Base-by-base conservation (phyloP, 495 filamentous ascomycete genomes). In the Penicillium maclennaniae region DNA sequence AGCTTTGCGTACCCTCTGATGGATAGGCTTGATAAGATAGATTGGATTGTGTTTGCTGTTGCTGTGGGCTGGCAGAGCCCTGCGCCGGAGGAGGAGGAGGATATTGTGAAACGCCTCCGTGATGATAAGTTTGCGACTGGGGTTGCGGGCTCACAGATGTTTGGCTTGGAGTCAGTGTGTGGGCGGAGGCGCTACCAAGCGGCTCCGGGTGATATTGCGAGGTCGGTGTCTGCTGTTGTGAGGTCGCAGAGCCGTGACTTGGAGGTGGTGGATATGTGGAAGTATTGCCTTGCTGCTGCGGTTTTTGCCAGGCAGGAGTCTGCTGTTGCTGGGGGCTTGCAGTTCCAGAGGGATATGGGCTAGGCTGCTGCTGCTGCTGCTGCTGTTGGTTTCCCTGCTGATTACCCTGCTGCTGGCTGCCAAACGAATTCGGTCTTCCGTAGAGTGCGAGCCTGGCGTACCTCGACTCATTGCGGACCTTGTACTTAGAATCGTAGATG, bases 401-500 rank as follows among this genome's bases (percentile, higher is more conserved):
- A 23, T 23, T 23, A 23, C 23, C 23, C 8, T 53, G 58, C 14
- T 60, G 62, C 53, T 49, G 40, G 45, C 50, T 2, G 61, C 57
- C 21, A 60, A 65, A n/a, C 27, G 45, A 7, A 66, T 65, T 6
- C 61, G 67, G 7, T 72, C 31, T 34, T 34, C 31, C 73, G 46
- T 69, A 67, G 9, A 75, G 58, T 5, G 70, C 63, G 19, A 93
- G 70, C 38, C 65, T 75, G 7, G 66, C 58, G 58, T 91, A 95
- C 48, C 86, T 79, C 12, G 73, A 64, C 19, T 85, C 72, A 45
- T 87, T 79, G 17, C 83, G 79, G 25, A 80, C 77, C 49, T 76
- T 70, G 63, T 97, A 97, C 68, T 96, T 97, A 43, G 83, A 79
- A 44, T 84, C 76, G 51, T 84, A 96, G 49, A 97, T 93, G 65